Evolutionary conservation across 768 basidiomycete genomes (phyloP).

Genomic region (Candolleomyces efflorescens): DNA sequence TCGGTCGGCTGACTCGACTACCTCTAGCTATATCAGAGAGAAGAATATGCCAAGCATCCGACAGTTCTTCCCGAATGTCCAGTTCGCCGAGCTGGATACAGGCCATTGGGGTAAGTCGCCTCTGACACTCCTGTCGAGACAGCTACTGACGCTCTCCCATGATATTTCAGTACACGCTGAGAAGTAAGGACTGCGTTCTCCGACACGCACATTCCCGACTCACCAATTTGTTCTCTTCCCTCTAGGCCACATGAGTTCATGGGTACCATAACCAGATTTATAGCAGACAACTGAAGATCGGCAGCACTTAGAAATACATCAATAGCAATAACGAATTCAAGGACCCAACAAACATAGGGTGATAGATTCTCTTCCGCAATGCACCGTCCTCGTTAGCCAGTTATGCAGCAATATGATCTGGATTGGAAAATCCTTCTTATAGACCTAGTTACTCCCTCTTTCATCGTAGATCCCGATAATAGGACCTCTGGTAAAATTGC

Average conservation of each 20-base stretch:
- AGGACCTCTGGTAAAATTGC: too few species aligned
- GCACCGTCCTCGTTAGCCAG: too few species aligned
- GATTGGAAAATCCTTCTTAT: too few species aligned
- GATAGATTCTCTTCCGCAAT: too few species aligned
- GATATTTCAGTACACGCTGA: slow-evolving; percentile 6
- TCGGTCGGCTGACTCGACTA: background rate
- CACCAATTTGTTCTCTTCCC: background rate
- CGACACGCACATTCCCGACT: background rate
- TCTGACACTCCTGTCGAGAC: background rate
- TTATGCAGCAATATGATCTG: too few species aligned
- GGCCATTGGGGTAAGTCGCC: slow-evolving; percentile 66
- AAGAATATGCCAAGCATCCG: slow-evolving; percentile 59
- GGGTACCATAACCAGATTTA: slow-evolving; percentile 1
- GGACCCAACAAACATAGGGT: too few species aligned
- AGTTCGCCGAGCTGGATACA: slow-evolving; percentile 61
- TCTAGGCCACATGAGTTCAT: slow-evolving; percentile 7
- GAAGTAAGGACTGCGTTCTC: background rate
- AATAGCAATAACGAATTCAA: too few species aligned
- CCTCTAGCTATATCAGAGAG: slow-evolving; percentile 66
- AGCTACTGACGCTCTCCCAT: background rate
- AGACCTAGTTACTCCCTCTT: too few species aligned
- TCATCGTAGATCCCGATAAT: too few species aligned
- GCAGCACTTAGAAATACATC: too few species aligned
- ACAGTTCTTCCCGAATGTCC: slow-evolving; percentile 71
- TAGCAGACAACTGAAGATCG: background rate